These are phyloP conservation scores for Candida nitratophila DNA, from an alignment of 805 yeast genomes.

Conservation along the genomic window DNA sequence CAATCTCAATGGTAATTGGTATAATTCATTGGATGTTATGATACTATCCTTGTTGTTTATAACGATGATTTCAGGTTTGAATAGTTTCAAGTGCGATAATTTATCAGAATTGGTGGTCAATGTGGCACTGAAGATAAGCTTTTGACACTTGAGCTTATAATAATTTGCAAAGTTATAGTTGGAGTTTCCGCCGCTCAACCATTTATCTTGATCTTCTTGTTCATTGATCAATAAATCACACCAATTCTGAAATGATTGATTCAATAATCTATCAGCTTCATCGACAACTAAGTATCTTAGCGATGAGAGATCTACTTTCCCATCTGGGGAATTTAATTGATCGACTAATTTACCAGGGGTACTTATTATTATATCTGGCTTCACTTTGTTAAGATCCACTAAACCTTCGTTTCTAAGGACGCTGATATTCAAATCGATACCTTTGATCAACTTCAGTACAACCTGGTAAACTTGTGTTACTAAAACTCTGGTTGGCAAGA, in stretches of 20 bases:
- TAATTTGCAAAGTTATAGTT: conserved; percentile 18
- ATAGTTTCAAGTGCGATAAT: conserved; percentile 61
- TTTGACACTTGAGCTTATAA: conserved; percentile 37
- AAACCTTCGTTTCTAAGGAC: conserved; percentile 53
- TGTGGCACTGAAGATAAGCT: conserved; percentile 87
- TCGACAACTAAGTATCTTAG: conserved; percentile 65
- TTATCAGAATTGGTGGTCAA: conserved; percentile 90
- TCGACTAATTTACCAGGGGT: conserved; percentile 86
- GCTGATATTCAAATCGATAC: conserved; percentile 58
- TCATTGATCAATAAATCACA: conserved; percentile 44
- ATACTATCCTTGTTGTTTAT: conserved; percentile 48
- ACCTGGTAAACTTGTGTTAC: conserved; percentile 74
- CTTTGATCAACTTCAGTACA: conserved; percentile 50
- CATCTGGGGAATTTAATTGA: conserved; percentile 39
- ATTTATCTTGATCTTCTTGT: conserved; percentile 27
- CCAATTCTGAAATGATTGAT: conserved; percentile 95
- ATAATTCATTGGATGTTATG: conserved; percentile 43
- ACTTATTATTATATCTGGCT: conserved; percentile 61
- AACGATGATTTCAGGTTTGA: conserved; percentile 65
- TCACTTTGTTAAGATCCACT: conserved; percentile 43
- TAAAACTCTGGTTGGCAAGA: conserved; percentile 89
- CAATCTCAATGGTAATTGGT: conserved; percentile 51
- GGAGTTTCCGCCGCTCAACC: not conserved
- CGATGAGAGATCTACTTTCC: conserved; percentile 36
- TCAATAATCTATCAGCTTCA: conserved; percentile 76